phyloP scores from a whole-genome alignment of 306 rosid genomes.

The Lablab purpureus region DNA sequence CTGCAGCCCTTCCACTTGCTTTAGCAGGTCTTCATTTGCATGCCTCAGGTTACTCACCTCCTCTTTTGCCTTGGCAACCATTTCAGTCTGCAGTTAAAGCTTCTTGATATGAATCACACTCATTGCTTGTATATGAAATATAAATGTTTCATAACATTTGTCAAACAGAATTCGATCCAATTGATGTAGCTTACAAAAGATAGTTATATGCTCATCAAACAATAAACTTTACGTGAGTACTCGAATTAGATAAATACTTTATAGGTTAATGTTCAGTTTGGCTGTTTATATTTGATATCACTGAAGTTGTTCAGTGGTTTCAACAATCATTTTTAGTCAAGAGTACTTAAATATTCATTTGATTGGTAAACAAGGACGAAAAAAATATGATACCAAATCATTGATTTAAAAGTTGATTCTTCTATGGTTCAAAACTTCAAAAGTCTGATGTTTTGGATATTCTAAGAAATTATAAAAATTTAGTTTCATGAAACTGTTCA shows the following conservation, averaged over 20 bases:
- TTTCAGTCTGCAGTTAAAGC: slow-evolving; percentile 69
- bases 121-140: slow-evolving; percentile 1
- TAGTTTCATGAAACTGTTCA: slow-evolving; percentile 8
- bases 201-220: background rate
- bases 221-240: background rate
- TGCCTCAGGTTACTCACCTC: slow-evolving; percentile 76
- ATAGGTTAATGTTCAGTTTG: background rate
- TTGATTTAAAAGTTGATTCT: background rate
- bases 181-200: slow-evolving; percentile 3
- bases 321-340: slow-evolving; percentile 1
- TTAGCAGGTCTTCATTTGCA: slow-evolving; percentile 81
- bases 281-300: background rate
- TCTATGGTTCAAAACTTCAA: slow-evolving; percentile 39
- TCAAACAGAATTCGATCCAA: slow-evolving; percentile 7
- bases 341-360: background rate
- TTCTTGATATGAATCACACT: slow-evolving; percentile 27
- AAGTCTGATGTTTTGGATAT: background rate
- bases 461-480: slow-evolving; percentile 1
- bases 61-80: slow-evolving; percentile 67
- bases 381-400: background rate
- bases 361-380: slow-evolving; percentile 17
- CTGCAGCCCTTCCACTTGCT: slow-evolving; percentile 98
- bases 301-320: slow-evolving; percentile 15
- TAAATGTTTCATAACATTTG: slow-evolving; percentile 15
- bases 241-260: background rate